These are phyloP conservation scores for Pelargonium nanum DNA, from an alignment of 345 rosid genomes.

Conservation along the genomic window DNA sequence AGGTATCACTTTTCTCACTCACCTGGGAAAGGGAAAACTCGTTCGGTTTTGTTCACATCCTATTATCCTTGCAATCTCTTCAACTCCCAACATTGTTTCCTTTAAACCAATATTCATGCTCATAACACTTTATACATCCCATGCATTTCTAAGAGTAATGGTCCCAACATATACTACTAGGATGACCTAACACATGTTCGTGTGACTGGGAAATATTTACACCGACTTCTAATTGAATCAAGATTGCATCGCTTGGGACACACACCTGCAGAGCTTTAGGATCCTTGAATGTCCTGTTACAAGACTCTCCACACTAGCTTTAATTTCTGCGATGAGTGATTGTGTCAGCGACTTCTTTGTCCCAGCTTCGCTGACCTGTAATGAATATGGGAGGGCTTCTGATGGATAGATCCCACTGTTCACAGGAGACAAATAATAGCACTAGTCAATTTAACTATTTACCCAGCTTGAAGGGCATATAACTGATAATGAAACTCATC, in stretches of 20 bases:
- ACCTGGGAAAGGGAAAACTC: too few relatives aligned
- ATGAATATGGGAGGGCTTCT: slow-evolving; percentile 24
- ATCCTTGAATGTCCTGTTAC: slow-evolving; percentile 40
- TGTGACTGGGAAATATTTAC: too few relatives aligned
- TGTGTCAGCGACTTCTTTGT: slow-evolving; percentile 11
- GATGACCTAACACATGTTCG: too few relatives aligned
- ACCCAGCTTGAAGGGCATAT: slow-evolving; percentile 1
- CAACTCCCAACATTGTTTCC: too few relatives aligned
- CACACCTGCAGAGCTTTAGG: slow-evolving; percentile 37
- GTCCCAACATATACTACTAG: too few relatives aligned
- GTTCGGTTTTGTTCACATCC: too few relatives aligned
- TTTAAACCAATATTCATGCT: too few relatives aligned
- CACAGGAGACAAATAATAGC: background rate
- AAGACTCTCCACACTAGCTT: slow-evolving; percentile 24
- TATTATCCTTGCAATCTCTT: too few relatives aligned
- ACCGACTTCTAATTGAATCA: slow-evolving; percentile 15
- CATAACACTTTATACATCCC: too few relatives aligned
- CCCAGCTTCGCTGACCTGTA: slow-evolving; percentile 15
- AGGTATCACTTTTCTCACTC: too few relatives aligned
- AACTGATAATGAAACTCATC: background rate
- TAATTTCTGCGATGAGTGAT: slow-evolving; percentile 23
- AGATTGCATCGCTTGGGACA: slow-evolving; percentile 27
- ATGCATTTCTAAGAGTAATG: too few relatives aligned
- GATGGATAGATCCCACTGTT: slow-evolving; percentile 61
- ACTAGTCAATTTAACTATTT: background rate